Evolutionary conservation across 2,329 filamentous ascomycete species (phyloP), one percentile per base, ranked within the genome.

Genomic region (Talaromyces sp.): DNA sequence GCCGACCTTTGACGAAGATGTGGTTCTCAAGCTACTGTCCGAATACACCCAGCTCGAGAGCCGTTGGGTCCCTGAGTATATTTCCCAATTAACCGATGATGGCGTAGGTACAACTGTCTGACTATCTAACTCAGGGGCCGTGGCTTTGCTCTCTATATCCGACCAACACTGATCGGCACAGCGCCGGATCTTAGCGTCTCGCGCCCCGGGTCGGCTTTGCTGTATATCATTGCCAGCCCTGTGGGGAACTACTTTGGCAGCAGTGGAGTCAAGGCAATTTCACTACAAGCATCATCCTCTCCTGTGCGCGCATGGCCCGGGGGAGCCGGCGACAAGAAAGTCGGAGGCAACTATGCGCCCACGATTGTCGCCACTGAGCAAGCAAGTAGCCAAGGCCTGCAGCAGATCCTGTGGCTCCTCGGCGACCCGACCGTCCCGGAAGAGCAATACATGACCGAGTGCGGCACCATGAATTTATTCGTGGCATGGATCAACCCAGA

Each of bases 391-490:
- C 87, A 92, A 61, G 95, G 95, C 28, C 96, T 93, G 84, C 94
- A 98, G 79, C 95, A 99, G 82, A 98, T 98, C 78, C 83, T 99
- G 58, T 99, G 95, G 95, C 82, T 99, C 34, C 98, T 98, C 74
- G 92, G 93, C 50, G 89, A 96, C 33, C 50, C 50, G 1, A 5
- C 50, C 28, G 50, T 31, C 2, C 57, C 61, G 14, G 61, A 59
- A 72, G 91, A 98, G 77, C 92, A 98, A 76, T 96, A 89, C 72
- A 88, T 98, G 62, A 99, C 95, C 56, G 95, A 99, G 79, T 95
- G 96, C 61, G 95, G 95, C 71, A 98, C 95, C 62, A 99, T 99
- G 95, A 99, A 99, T 79, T 87, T 99, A 75, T 99, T 98, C 72
- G 89, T 89, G 30, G 92, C 89, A 50, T 79, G 97, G 69, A 87